Conservation (phyloP, 2,329 filamentous ascomycete genomes). For the Magnaporthiopsis rhizophila region DNA sequence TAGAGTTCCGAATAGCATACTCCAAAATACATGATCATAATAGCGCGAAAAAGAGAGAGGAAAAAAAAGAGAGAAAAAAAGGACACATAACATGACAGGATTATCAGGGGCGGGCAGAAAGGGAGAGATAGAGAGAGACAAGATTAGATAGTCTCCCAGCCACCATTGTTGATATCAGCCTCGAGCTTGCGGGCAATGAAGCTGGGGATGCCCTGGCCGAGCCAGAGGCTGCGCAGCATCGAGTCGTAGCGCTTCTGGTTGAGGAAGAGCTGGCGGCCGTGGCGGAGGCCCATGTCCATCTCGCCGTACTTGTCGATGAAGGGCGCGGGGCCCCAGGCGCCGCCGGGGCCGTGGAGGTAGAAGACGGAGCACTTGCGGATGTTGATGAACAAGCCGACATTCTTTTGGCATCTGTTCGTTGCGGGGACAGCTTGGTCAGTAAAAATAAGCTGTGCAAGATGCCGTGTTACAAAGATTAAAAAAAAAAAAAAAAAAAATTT, state of each 20-base stretch:
- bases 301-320: conserved; percentile 97
- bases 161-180: conserved; percentile 92
- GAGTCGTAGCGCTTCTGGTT: conserved; percentile 93
- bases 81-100: background rate
- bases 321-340: conserved; percentile 78
- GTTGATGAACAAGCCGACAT: conserved; percentile 90
- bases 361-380: conserved; percentile 92
- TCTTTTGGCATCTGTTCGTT: conserved; percentile 65
- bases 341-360: conserved; percentile 73
- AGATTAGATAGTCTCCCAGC: conserved; percentile 75
- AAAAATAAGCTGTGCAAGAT: too few species aligned
- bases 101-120: background rate
- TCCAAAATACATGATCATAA: background rate
- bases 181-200: conserved; percentile 86
- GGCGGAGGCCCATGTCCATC: conserved; percentile 81
- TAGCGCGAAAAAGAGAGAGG: background rate
- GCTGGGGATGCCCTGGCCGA: conserved; percentile 79
- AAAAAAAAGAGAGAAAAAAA: background rate
- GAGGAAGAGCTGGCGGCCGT: conserved; percentile 81
- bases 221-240: conserved; percentile 76
- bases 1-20: background rate
- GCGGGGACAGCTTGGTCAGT: background rate
- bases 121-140: background rate
- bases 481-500: background rate
- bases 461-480: background rate